Percentiles rank a stretch among this genome's conserved stretches.
Conservation (phyloP, 148 eudicot genomes). For the Cornus controversa region DNA sequence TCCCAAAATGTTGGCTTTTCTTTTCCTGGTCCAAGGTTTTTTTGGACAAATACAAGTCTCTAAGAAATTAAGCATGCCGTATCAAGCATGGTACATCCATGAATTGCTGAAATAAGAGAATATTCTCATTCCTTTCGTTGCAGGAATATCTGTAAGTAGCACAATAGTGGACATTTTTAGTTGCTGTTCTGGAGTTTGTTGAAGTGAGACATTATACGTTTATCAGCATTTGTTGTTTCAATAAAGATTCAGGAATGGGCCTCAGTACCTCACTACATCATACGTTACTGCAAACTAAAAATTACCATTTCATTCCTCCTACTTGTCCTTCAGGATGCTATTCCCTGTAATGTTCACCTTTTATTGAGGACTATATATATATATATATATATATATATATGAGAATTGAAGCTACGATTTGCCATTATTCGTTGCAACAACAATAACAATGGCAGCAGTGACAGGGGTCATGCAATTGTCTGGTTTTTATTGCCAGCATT, state of each 20-base stretch:
- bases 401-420: neutral
- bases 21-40: neutral
- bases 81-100: neutral
- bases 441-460: neutral
- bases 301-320: neutral
- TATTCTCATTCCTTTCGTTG: neutral
- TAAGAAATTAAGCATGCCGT: neutral
- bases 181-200: neutral
- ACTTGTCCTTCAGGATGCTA: neutral
- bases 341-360: neutral
- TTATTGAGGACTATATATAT: neutral
- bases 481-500: neutral
- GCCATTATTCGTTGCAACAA: neutral
- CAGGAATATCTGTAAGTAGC: neutral
- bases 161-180: neutral
- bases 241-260: neutral
- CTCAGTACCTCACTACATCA: neutral
- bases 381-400: neutral
- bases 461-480: slow-evolving; percentile 7
- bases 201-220: neutral
- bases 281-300: neutral
- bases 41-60: neutral
- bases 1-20: neutral
- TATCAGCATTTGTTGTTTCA: neutral
- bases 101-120: neutral